phyloP scores from a whole-genome alignment of 2,329 filamentous ascomycete genomes.

The Bipolaris zeicola region DNA sequence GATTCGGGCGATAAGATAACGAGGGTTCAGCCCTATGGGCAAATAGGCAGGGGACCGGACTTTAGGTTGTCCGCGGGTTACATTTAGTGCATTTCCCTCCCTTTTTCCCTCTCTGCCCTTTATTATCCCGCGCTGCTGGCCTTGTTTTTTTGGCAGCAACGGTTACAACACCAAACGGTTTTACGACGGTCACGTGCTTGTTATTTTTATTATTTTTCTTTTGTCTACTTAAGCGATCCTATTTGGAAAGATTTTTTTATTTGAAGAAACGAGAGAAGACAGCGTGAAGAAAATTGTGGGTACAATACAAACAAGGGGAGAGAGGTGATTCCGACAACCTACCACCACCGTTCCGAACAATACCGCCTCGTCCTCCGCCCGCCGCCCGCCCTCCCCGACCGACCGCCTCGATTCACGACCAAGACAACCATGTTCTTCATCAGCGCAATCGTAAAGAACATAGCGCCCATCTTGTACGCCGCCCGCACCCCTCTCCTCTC shows the following conservation, averaged over 20 bases:
- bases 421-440: conserved; percentile 43
- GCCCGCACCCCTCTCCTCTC: conserved; percentile 34
- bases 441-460: conserved; percentile 42
- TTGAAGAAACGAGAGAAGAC: not conserved
- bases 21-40: too few species aligned
- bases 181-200: not conserved
- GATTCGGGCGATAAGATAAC: too few species aligned
- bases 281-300: not conserved
- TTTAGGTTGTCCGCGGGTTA: too few species aligned
- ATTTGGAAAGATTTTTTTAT: too few species aligned
- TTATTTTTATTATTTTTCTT: too few species aligned
- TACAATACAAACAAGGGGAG: not conserved
- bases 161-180: too few species aligned
- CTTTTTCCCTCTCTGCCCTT: not conserved
- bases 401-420: not conserved
- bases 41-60: too few species aligned
- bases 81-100: not conserved
- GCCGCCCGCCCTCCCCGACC: not conserved
- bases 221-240: too few species aligned
- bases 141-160: too few species aligned
- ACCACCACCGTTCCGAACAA: conserved; percentile 8
- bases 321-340: conserved; percentile 2
- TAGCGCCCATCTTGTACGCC: conserved; percentile 49
- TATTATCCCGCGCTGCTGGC: not conserved
- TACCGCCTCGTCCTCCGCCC: not conserved